phyloP scores from a whole-genome alignment of 495 filamentous ascomycete species.

The Mytilinidion resinicola region DNA sequence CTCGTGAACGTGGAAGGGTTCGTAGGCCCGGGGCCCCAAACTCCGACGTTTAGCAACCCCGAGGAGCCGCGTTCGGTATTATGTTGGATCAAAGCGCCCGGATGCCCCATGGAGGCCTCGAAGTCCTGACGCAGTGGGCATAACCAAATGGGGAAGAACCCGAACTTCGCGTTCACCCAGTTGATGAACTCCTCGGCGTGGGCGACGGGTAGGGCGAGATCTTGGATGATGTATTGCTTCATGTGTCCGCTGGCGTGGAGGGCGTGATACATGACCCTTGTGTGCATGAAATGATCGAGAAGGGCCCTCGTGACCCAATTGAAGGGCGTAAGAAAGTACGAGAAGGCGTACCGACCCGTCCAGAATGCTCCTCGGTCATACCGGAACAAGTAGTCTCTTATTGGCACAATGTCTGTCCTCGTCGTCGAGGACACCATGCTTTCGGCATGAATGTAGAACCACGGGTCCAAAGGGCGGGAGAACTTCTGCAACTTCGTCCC shows the following conservation, averaged over 20 bases:
- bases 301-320: constrained; percentile 47
- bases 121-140: constrained; percentile 40
- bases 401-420: constrained; percentile 44
- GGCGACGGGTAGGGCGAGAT: constrained; percentile 48
- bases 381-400: constrained; percentile 55
- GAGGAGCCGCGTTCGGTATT: constrained; percentile 6
- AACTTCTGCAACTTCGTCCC: constrained; percentile 20
- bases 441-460: constrained; percentile 53
- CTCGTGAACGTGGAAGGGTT: constrained; percentile 40
- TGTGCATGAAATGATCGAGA: constrained; percentile 58
- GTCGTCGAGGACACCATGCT: not conserved
- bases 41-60: constrained; percentile 51
- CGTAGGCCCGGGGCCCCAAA: constrained; percentile 47
- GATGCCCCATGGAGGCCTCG: not conserved
- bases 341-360: constrained; percentile 48
- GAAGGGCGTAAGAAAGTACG: constrained; percentile 52
- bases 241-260: constrained; percentile 48
- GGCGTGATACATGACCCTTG: constrained; percentile 56
- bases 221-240: constrained; percentile 49
- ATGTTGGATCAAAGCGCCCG: not conserved
- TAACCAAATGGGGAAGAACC: constrained; percentile 56
- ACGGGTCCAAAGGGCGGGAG: constrained; percentile 41
- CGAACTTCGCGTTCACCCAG: constrained; percentile 40
- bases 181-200: constrained; percentile 44
- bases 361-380: constrained; percentile 60